These are phyloP conservation scores for Terana coerulea DNA, from an alignment of 768 basidiomycete genomes.

Conservation along the genomic window DNA sequence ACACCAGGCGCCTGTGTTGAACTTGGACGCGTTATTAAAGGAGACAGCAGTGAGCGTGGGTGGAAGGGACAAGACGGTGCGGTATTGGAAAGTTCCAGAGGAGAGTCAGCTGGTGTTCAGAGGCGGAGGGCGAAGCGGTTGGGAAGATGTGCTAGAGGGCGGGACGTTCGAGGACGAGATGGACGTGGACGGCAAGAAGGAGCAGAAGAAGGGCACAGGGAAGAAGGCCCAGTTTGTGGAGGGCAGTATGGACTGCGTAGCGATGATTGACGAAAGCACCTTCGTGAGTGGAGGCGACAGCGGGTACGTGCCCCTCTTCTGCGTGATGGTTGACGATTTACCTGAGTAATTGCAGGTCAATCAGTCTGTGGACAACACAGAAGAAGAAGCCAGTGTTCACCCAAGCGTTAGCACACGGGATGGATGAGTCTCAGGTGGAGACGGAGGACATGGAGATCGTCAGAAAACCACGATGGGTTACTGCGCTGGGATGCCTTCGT, in stretches of 20 bases:
- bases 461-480: conserved; percentile 87
- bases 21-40: conserved; percentile 74
- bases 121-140: conserved; percentile 83
- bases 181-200: conserved; percentile 43
- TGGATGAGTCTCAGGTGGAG: conserved; percentile 65
- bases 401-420: conserved; percentile 81
- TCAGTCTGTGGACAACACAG: conserved; percentile 85
- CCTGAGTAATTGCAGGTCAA: conserved; percentile 60
- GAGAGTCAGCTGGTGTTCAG: conserved; percentile 95
- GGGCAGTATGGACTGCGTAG: conserved; percentile 87
- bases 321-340: neutral
- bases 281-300: conserved; percentile 95
- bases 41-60: conserved; percentile 88
- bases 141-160: conserved; percentile 80
- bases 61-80: conserved; percentile 83
- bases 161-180: conserved; percentile 62
- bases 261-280: conserved; percentile 92
- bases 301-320: conserved; percentile 56
- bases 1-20: conserved; percentile 85
- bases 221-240: conserved; percentile 61
- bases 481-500: conserved; percentile 71
- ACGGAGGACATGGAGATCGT: conserved; percentile 70
- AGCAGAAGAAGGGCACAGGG: conserved; percentile 31
- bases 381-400: conserved; percentile 97
- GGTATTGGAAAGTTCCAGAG: conserved; percentile 96